These are phyloP conservation scores for Zarea fungicola DNA, from an alignment of 2,329 filamentous ascomycete species.

Conservation along the genomic window DNA sequence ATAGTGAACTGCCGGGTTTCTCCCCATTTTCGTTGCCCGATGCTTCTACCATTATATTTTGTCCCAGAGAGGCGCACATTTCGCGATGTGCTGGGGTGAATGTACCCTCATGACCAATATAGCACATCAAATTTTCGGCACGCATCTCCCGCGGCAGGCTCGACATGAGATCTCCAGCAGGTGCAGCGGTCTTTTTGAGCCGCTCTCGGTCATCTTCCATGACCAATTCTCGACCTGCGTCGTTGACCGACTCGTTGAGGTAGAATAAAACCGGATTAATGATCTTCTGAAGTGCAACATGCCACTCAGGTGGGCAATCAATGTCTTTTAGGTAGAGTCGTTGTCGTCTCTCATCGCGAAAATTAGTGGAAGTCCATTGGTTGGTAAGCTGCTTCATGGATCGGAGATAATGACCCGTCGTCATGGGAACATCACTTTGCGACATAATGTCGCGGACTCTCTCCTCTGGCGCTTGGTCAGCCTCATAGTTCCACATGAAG, in stretches of 20 bases:
- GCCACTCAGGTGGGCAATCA: slow-evolving; percentile 86
- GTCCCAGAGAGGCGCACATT: slow-evolving; percentile 93
- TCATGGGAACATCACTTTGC: slow-evolving; percentile 73
- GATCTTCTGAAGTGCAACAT: slow-evolving; percentile 67
- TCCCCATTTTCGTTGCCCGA: slow-evolving; percentile 70
- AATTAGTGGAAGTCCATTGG: slow-evolving; percentile 72
- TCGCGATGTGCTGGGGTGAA: slow-evolving; percentile 93
- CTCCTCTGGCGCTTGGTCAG: slow-evolving; percentile 55
- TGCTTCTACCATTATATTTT: slow-evolving; percentile 97
- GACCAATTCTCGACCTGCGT: slow-evolving; percentile 25
- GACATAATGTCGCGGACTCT: slow-evolving; percentile 74
- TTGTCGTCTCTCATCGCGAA: slow-evolving; percentile 72
- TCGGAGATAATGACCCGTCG: slow-evolving; percentile 82
- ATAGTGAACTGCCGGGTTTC: slow-evolving; percentile 82
- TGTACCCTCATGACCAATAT: slow-evolving; percentile 94
- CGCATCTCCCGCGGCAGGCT: slow-evolving; percentile 81
- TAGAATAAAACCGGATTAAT: slow-evolving; percentile 85
- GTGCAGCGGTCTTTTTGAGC: slow-evolving; percentile 54
- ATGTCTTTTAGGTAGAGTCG: slow-evolving; percentile 96
- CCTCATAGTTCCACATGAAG: not conserved
- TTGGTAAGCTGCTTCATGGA: slow-evolving; percentile 80
- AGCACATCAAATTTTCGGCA: slow-evolving; percentile 96
- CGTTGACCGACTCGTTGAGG: slow-evolving; percentile 70
- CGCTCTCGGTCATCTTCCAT: slow-evolving; percentile 36
- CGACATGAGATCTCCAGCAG: slow-evolving; percentile 91